Evolutionary conservation across 1,284 basidiomycete species (phyloP).

Genomic region (Ustilago vetiveriae): DNA sequence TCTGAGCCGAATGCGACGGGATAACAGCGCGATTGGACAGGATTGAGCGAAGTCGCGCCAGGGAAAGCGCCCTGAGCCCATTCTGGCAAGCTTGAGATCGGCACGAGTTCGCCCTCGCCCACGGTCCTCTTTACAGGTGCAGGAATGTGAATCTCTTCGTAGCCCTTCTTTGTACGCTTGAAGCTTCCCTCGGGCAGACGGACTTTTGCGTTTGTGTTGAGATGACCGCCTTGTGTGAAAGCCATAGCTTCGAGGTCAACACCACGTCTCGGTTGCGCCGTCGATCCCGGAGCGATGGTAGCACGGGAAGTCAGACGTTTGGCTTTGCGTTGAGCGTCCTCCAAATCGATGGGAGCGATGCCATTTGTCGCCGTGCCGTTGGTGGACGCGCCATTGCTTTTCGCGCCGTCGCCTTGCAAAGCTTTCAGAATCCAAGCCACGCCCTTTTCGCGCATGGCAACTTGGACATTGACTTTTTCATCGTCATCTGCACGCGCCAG

Average conservation of each 20-base stretch:
- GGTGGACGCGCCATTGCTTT: constrained; percentile 9
- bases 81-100: constrained; percentile 78
- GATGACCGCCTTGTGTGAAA: constrained; percentile 92
- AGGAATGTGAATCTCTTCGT: constrained; percentile 97
- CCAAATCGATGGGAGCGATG: constrained; percentile 79
- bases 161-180: constrained; percentile 95
- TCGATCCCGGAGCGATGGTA: constrained; percentile 86
- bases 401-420: constrained; percentile 68
- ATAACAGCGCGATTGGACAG: constrained; percentile 76
- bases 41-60: constrained; percentile 81
- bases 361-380: constrained; percentile 65
- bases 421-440: constrained; percentile 94
- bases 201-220: constrained; percentile 99
- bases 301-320: constrained; percentile 80
- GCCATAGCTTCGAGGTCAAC: constrained; percentile 94
- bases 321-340: constrained; percentile 69
- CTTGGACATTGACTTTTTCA: constrained; percentile 91
- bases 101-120: constrained; percentile 76
- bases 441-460: constrained; percentile 97
- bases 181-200: constrained; percentile 97
- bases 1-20: constrained; percentile 90
- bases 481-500: constrained; percentile 88
- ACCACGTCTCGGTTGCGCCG: constrained; percentile 79
- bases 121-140: constrained; percentile 80
- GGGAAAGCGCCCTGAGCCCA: constrained; percentile 75